Evolutionary conservation across 805 yeast genomes (phyloP).

Genomic region (Millerozyma miso): DNA sequence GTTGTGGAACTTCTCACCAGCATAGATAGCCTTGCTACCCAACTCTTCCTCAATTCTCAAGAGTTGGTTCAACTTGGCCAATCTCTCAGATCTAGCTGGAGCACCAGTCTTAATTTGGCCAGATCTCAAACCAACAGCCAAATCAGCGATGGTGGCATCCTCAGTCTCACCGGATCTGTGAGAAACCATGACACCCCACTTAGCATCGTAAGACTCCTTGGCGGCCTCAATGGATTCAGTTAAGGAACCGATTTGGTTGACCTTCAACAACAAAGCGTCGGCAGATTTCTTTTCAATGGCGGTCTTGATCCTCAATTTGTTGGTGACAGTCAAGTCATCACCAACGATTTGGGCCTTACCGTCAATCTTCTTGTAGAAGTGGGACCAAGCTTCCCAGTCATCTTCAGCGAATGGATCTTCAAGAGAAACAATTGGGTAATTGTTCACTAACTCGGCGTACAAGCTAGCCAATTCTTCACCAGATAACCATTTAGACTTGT

Average conservation of each 20-base stretch:
- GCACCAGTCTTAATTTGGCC: conserved; percentile 99
- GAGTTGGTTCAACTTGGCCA: conserved; percentile 98
- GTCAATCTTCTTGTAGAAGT: conserved; percentile 67
- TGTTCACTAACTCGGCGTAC: conserved; percentile 74
- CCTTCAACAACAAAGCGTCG: conserved; percentile 91
- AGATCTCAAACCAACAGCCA: conserved; percentile 94
- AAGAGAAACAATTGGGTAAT: conserved; percentile 96
- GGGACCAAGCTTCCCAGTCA: conserved; percentile 98
- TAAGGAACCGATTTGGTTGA: conserved; percentile 97
- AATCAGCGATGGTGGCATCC: conserved; percentile 97
- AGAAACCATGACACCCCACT: conserved; percentile 99
- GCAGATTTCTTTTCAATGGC: conserved; percentile 97
- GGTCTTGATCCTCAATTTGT: conserved; percentile 88
- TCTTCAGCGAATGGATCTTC: conserved; percentile 99
- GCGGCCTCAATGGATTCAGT: conserved; percentile 97
- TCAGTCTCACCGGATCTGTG: conserved; percentile 99
- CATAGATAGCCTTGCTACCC: conserved; percentile 95
- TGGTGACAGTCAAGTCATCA: conserved; percentile 98
- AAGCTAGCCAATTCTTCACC: conserved; percentile 83
- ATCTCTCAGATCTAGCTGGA: conserved; percentile 99
- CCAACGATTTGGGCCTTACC: conserved; percentile 86
- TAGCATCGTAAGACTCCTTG: conserved; percentile 87
- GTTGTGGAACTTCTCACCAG: conserved; percentile 85
- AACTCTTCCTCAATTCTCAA: conserved; percentile 98
- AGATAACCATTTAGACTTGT: conserved; percentile 83